phyloP scores from a whole-genome alignment of 2,329 filamentous ascomycete genomes.

The Diaporthe sp. region DNA sequence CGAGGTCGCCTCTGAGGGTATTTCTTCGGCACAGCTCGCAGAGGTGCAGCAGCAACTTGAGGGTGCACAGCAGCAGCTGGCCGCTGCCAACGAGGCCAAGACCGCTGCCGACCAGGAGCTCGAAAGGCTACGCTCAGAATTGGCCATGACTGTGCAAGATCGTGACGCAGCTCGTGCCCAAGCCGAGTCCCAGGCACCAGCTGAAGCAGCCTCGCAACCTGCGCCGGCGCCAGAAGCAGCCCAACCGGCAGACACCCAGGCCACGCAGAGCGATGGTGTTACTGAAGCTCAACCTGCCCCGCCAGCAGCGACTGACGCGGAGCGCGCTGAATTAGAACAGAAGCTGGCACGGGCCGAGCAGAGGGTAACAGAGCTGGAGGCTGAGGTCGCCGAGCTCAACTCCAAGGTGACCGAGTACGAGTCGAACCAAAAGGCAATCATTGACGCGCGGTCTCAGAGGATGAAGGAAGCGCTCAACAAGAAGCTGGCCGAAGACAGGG shows the following conservation, averaged over 20 bases:
- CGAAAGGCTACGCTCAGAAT: slow-evolving; percentile 65
- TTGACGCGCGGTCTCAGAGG: slow-evolving; percentile 75
- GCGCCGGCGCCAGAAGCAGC: slow-evolving; percentile 39
- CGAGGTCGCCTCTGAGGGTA: slow-evolving; percentile 47
- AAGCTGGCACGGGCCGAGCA: slow-evolving; percentile 72
- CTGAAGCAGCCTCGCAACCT: slow-evolving; percentile 41
- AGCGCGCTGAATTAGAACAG: slow-evolving; percentile 72
- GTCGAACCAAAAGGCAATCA: slow-evolving; percentile 68
- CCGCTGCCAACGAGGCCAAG: slow-evolving; percentile 76
- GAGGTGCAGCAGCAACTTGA: slow-evolving; percentile 61
- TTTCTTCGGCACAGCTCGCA: slow-evolving; percentile 61
- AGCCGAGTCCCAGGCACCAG: slow-evolving; percentile 45
- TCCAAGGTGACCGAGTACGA: slow-evolving; percentile 74
- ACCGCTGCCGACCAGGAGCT: slow-evolving; percentile 75
- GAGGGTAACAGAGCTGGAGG: slow-evolving; percentile 74
- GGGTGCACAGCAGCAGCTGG: slow-evolving; percentile 67
- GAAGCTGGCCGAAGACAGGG: slow-evolving; percentile 76
- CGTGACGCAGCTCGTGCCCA: slow-evolving; percentile 71
- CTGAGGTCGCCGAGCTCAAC: slow-evolving; percentile 74
- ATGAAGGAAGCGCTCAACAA: slow-evolving; percentile 78
- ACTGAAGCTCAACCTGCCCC: slow-evolving; percentile 42
- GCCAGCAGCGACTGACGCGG: slow-evolving; percentile 63
- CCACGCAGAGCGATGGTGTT: slow-evolving; percentile 47
- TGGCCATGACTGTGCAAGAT: slow-evolving; percentile 73
- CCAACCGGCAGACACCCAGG: slow-evolving; percentile 40